Conservation (phyloP, 2,329 filamentous ascomycete species). For the Pseudogymnoascus sp. region DNA sequence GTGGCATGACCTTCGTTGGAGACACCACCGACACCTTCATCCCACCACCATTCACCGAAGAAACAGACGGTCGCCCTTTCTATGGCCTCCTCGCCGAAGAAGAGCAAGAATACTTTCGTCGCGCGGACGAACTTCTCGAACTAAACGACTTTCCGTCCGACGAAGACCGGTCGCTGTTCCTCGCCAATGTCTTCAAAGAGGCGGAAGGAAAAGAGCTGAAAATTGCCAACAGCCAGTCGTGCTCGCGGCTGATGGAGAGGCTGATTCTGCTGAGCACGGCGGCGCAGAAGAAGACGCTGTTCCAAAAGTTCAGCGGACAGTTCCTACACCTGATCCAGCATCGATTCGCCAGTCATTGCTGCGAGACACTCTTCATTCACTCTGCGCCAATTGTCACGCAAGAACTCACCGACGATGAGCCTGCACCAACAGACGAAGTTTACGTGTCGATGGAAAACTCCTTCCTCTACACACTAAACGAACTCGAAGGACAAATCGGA, state of each 20-base stretch:
- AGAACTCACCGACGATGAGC: constrained; percentile 50
- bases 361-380: constrained; percentile 82
- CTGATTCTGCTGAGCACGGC: constrained; percentile 74
- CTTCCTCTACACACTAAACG: constrained; percentile 74
- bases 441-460: constrained; percentile 69
- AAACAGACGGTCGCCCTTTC: constrained; percentile 41
- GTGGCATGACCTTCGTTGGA: constrained; percentile 16
- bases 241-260: constrained; percentile 85
- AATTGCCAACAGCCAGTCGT: constrained; percentile 90
- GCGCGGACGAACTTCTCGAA: constrained; percentile 82
- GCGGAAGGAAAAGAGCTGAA: constrained; percentile 90
- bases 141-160: constrained; percentile 73
- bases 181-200: constrained; percentile 79
- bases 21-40: constrained; percentile 16
- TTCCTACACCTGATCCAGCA: constrained; percentile 88
- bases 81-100: constrained; percentile 88
- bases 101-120: constrained; percentile 92
- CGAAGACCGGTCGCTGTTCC: constrained; percentile 62
- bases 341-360: constrained; percentile 94
- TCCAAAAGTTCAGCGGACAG: constrained; percentile 76
- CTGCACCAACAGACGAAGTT: constrained; percentile 33
- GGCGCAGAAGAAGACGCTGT: constrained; percentile 76
- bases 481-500: constrained; percentile 76
- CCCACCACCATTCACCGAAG: constrained; percentile 17
- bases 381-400: constrained; percentile 70